Percentiles rank a stretch among this genome's conserved stretches.
These are phyloP conservation scores for Clonostachys chloroleuca DNA, from an alignment of 2,329 filamentous ascomycete genomes.

Conservation along the genomic window DNA sequence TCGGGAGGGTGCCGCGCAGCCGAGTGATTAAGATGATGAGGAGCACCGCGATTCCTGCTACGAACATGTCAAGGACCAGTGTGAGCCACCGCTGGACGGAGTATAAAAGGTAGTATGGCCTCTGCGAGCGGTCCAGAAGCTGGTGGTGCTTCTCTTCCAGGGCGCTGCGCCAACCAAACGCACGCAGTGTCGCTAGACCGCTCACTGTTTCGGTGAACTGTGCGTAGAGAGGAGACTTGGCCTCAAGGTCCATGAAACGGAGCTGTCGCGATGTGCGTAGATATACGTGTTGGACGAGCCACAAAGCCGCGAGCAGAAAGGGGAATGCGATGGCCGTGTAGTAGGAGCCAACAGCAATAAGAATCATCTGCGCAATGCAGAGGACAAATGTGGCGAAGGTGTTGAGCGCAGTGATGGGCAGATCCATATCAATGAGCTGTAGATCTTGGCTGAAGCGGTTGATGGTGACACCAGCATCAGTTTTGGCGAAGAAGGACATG, in stretches of 20 bases:
- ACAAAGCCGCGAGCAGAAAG: slow-evolving; percentile 4
- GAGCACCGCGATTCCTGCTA: slow-evolving; percentile 9
- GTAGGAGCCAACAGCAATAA: slow-evolving; percentile 9
- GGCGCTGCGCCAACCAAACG: slow-evolving; percentile 37
- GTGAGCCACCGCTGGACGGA: slow-evolving; percentile 17
- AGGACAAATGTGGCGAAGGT: slow-evolving; percentile 10
- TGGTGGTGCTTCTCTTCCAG: slow-evolving; percentile 24
- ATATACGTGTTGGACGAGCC: slow-evolving; percentile 22
- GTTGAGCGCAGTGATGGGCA: slow-evolving; percentile 17
- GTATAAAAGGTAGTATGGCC: slow-evolving; percentile 37
- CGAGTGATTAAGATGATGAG: slow-evolving; percentile 9
- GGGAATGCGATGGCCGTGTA: slow-evolving; percentile 10
- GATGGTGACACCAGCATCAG: slow-evolving; percentile 24
- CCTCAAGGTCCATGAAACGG: slow-evolving; percentile 46
- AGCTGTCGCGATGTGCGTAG: slow-evolving; percentile 47
- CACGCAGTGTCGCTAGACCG: slow-evolving; percentile 41
- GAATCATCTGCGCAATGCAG: slow-evolving; percentile 12
- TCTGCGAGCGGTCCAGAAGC: slow-evolving; percentile 35
- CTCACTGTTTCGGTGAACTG: slow-evolving; percentile 42
- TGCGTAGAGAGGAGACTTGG: slow-evolving; percentile 40
- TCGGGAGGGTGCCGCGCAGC: slow-evolving; percentile 5
- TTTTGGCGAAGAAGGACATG: slow-evolving; percentile 24
- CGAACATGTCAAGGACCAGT: slow-evolving; percentile 14
- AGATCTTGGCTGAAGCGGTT: slow-evolving; percentile 34
- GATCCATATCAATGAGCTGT: slow-evolving; percentile 27